Percentiles rank a stretch among this genome's conserved stretches.
Evolutionary conservation across 2,329 filamentous ascomycete species (phyloP).

Genomic region (Plectosphaerella sp.): DNA sequence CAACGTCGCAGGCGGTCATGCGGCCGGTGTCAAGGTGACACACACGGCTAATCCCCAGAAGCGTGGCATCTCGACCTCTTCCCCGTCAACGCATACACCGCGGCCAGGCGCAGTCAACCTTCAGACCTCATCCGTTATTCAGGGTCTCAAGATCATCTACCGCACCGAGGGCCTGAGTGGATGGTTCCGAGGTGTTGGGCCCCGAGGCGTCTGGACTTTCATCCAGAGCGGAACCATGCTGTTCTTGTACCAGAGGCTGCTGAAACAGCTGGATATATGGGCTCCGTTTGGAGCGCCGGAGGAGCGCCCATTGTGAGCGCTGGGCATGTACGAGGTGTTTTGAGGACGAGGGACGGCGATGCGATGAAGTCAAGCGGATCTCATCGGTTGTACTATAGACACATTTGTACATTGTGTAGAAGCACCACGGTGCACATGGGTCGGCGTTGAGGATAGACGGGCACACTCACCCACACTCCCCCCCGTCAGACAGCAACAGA

Average conservation of each 20-base stretch:
- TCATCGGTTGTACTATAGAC: slow-evolving; percentile 7
- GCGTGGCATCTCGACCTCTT: slow-evolving; percentile 82
- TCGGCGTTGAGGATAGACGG: neutral
- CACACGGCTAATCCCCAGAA: slow-evolving; percentile 42
- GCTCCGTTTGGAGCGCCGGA: slow-evolving; percentile 25
- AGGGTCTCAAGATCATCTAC: slow-evolving; percentile 83
- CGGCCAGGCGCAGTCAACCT: slow-evolving; percentile 75
- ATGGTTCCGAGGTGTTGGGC: slow-evolving; percentile 93
- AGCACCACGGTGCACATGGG: neutral
- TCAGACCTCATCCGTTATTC: slow-evolving; percentile 85
- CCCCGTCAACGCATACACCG: slow-evolving; percentile 77
- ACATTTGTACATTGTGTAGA: slow-evolving; percentile 11
- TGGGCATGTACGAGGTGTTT: neutral
- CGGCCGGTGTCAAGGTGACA: slow-evolving; percentile 13
- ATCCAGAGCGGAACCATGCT: slow-evolving; percentile 97
- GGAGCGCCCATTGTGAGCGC: neutral
- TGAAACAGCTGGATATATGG: slow-evolving; percentile 67
- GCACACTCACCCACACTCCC: neutral
- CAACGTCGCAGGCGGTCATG: slow-evolving; percentile 15
- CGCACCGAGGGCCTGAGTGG: slow-evolving; percentile 81
- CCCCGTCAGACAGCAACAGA: slow-evolving; percentile 8
- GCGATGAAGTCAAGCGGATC: neutral
- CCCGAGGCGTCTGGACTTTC: slow-evolving; percentile 92
- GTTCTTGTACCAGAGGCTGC: slow-evolving; percentile 84
- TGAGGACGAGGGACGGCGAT: neutral